phyloP scores from a whole-genome alignment of 495 filamentous ascomycete species.

The Penicillium atrosanguineum region DNA sequence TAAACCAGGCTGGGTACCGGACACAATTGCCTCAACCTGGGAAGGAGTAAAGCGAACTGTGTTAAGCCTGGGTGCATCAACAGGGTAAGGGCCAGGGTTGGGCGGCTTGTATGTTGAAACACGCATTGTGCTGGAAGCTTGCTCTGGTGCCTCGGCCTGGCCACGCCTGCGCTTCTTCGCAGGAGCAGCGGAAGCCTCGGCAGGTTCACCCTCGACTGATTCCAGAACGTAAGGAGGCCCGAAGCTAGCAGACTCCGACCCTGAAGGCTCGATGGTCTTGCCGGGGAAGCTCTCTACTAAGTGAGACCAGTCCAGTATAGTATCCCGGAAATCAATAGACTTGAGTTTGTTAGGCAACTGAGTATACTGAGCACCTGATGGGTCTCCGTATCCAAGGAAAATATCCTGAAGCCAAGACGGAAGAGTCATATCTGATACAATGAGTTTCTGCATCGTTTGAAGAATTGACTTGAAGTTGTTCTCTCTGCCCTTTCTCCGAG shows the following conservation, averaged over 20 bases:
- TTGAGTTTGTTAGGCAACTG: slow-evolving; percentile 74
- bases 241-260: slow-evolving; percentile 68
- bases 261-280: slow-evolving; percentile 74
- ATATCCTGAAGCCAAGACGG: slow-evolving; percentile 95
- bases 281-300: slow-evolving; percentile 83
- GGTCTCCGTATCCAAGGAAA: slow-evolving; percentile 94
- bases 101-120: slow-evolving; percentile 91
- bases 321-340: slow-evolving; percentile 86
- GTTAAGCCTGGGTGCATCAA: slow-evolving; percentile 83
- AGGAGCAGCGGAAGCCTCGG: slow-evolving; percentile 46
- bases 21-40: slow-evolving; percentile 89
- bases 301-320: slow-evolving; percentile 94
- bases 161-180: slow-evolving; percentile 81
- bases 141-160: slow-evolving; percentile 62
- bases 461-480: slow-evolving; percentile 98
- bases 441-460: slow-evolving; percentile 83
- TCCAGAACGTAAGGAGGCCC: slow-evolving; percentile 84
- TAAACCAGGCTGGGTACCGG: slow-evolving; percentile 90
- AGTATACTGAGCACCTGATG: slow-evolving; percentile 80
- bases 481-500: slow-evolving; percentile 81
- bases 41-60: slow-evolving; percentile 82
- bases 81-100: slow-evolving; percentile 87
- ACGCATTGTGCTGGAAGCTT: slow-evolving; percentile 62
- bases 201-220: slow-evolving; percentile 47
- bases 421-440: slow-evolving; percentile 79